These are phyloP conservation scores for Tylopilus sp. DNA, from an alignment of 768 basidiomycete genomes.

Conservation along the genomic window DNA sequence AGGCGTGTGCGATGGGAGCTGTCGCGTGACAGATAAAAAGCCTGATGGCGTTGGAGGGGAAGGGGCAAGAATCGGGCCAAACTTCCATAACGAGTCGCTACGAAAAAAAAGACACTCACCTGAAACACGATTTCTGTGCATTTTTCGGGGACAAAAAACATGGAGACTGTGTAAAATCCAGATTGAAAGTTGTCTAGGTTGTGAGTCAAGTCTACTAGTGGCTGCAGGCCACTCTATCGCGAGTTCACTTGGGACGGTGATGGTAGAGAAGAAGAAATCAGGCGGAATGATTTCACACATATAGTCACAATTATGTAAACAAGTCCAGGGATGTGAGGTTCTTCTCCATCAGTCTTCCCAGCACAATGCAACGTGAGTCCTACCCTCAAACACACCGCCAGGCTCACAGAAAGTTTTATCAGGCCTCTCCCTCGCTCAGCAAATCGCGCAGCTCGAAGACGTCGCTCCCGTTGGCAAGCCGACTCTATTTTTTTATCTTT, in stretches of 20 bases:
- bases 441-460: conserved; percentile 77
- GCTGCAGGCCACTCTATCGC: conserved; percentile 28
- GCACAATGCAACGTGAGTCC: conserved; percentile 30
- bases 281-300: conserved; percentile 16
- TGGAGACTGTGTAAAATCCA: conserved; percentile 33
- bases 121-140: conserved; percentile 37
- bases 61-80: conserved; percentile 14
- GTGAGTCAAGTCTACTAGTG: conserved; percentile 17
- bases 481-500: conserved; percentile 2
- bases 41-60: conserved; percentile 23
- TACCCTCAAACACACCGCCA: background rate
- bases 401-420: conserved; percentile 3
- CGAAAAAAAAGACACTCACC: conserved; percentile 26
- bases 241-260: conserved; percentile 32
- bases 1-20: conserved; percentile 27
- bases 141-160: conserved; percentile 35
- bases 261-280: conserved; percentile 27
- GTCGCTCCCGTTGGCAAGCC: conserved; percentile 62
- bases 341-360: background rate
- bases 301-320: conserved; percentile 34
- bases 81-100: conserved; percentile 25
- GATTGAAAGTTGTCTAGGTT: conserved; percentile 29
- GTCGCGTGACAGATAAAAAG: conserved; percentile 37
- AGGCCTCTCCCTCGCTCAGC: conserved; percentile 68
- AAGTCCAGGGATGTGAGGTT: background rate